Conservation (phyloP, 257 asterid genomes). For the Datura wrightii region DNA sequence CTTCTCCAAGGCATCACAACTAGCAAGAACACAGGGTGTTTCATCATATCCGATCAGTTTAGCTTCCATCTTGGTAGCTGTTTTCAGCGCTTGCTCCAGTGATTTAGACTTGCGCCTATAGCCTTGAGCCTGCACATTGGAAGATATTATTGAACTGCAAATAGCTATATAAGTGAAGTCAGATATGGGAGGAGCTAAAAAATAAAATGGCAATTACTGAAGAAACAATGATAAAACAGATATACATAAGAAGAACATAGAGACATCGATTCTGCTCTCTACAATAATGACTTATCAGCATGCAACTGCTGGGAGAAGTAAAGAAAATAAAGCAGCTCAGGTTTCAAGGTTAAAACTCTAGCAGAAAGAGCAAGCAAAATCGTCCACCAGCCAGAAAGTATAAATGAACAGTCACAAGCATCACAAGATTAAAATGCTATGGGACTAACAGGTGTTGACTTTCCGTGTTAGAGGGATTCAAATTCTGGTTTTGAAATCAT, state of each 20-base stretch:
- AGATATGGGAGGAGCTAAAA: not conserved
- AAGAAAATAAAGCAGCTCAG: not conserved
- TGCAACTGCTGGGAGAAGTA: not conserved
- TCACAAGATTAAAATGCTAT: not conserved
- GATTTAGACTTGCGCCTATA: slow-evolving; percentile 60
- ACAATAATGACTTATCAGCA: slow-evolving; percentile 15
- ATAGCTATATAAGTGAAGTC: slow-evolving; percentile 1
- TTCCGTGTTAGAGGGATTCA: not conserved
- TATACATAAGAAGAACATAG: not conserved
- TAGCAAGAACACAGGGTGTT: slow-evolving; percentile 42
- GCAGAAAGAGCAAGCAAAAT: slow-evolving; percentile 1
- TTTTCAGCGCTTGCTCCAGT: slow-evolving; percentile 65
- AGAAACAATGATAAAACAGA: slow-evolving; percentile 18
- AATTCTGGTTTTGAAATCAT: not conserved
- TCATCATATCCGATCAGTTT: slow-evolving; percentile 85
- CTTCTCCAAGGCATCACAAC: slow-evolving; percentile 35
- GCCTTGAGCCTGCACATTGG: slow-evolving; percentile 69
- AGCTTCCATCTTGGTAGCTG: slow-evolving; percentile 56
- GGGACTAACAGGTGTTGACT: slow-evolving; percentile 15
- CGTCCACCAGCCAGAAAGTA: not conserved
- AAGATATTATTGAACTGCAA: slow-evolving; percentile 33
- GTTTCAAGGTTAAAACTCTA: not conserved
- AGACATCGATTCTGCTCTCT: not conserved
- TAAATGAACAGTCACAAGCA: not conserved
- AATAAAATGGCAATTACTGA: slow-evolving; percentile 23